Evolutionary conservation across 345 rosid genomes (phyloP), one percentile per base, ranked within the genome.

Genomic region (Fremontodendron californicum): DNA sequence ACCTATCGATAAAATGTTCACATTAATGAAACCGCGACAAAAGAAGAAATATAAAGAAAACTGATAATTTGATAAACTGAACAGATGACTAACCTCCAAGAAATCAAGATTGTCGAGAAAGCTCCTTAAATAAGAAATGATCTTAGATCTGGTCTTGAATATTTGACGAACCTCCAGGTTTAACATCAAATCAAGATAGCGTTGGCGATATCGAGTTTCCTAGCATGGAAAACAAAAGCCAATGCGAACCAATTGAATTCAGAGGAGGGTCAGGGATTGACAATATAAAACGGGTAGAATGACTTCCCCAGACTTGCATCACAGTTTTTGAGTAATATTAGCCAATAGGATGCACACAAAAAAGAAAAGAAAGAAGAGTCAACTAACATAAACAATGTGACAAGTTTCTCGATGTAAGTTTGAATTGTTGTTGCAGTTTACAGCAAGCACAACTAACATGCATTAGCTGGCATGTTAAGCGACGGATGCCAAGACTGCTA

Each of bases 181-280:
- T 85, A 92, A 76, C 95, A 93, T 88, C 78, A 93, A 85, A 88
- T 96, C 98, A 75, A 96, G 81, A 86, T 92, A 87, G 23, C 99
- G 95, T 76, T 92, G 97, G 25, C 99, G 96, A 70, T 91, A 96
- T 21, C 99, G 87, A 40, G 95, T 85, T 93, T 96, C 98, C 97
- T 96, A 82, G 12, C 48, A 75, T 9, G 46, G 72, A 75, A 62
- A 62, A 46, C 12, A 2, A 42, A 76, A 48, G 62, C 37, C 51
- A 49, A 31, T 3, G 9, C 9, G 31, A 45, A 43, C 74, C 43
- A 21, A 35, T 11, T 43, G 35, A 68, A 43, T 68, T 25, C 21
- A 23, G 12, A 66, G 16, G 3, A 43, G 52, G 52, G 25, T 42
- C 54, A 45, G n/a, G 12, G 13, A 43, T 68, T 60, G 69, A 18